A percentile compares a stretch with the other conserved stretches of the same genome.
Evolutionary conservation across 2,329 filamentous ascomycete species (phyloP).

Genomic region (Reticulascus tulasneorum): DNA sequence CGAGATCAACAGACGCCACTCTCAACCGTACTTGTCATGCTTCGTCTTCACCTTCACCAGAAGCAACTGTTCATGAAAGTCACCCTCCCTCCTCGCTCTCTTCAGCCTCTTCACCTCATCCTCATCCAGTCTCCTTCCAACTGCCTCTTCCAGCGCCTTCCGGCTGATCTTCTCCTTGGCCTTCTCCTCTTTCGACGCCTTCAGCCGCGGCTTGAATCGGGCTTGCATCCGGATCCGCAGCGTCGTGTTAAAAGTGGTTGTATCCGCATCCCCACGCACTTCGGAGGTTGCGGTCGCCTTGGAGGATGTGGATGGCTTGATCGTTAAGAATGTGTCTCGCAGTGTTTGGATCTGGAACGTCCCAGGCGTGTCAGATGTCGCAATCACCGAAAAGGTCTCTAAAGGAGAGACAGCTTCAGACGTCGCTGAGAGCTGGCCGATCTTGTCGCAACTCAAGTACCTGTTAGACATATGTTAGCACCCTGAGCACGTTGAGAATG

Average conservation of each 20-base stretch:
- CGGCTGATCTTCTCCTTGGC: constrained; percentile 80
- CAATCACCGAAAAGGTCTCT: constrained; percentile 73
- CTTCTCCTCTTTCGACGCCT: constrained; percentile 77
- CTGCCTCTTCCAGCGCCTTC: constrained; percentile 77
- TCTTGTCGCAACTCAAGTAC: constrained; percentile 82
- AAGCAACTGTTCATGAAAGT: constrained; percentile 83
- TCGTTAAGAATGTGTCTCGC: constrained; percentile 65
- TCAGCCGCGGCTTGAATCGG: constrained; percentile 80
- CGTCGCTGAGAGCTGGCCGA: constrained; percentile 71
- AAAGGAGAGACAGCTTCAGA: constrained; percentile 78
- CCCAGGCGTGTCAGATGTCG: constrained; percentile 60
- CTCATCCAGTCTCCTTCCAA: constrained; percentile 72
- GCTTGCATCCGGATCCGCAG: constrained; percentile 90
- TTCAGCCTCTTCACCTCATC: constrained; percentile 83
- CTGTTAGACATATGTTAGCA: constrained; percentile 34
- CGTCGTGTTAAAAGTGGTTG: constrained; percentile 64
- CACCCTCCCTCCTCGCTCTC: constrained; percentile 76
- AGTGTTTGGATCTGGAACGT: constrained; percentile 73
- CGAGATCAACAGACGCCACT: no score
- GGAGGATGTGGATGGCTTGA: constrained; percentile 49
- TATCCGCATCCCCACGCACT: constrained; percentile 71
- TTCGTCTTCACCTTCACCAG: constrained; percentile 89
- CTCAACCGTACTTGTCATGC: constrained; percentile 72
- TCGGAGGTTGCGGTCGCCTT: constrained; percentile 52
- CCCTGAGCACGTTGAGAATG: neutral